Base-by-base conservation (phyloP, 805 yeast species). In the Zygoascus bituminiphila region DNA sequence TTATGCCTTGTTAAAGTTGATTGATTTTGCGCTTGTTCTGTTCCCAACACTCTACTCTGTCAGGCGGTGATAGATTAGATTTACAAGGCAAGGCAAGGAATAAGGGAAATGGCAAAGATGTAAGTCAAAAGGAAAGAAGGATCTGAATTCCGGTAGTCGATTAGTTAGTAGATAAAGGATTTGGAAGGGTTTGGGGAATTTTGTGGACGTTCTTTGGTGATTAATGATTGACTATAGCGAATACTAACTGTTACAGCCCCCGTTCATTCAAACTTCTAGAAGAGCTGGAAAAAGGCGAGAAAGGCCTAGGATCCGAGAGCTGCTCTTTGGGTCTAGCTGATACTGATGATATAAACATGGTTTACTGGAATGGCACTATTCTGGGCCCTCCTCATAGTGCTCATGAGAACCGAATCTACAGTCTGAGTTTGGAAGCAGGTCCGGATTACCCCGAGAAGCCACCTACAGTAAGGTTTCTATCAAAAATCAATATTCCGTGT, bases 221-320 rank as follows among this genome's bases (percentile, higher is more conserved):
- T n/a, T n/a, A n/a, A n/a, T n/a, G n/a, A n/a, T n/a, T n/a, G n/a
- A n/a, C n/a, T n/a, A n/a, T n/a, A n/a, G n/a, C 4, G 33, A 29
- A 12, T 12, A 15, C 39, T 36, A 36, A 36, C 39, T 5, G 39
- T 10, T 23, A 38, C 3, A 64, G 69, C 38, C 99, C 99, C 57
- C 81, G 99, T 68, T 89, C 87, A 65, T 93, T 93, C 69, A 85
- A 95, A 63, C 78, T 93, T 29, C 75, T 93, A 53, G 99, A 93
- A 69, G 99, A 93, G 69, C 75, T 93, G 56, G 99, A 94, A 66
- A 91, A 91, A 61, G 98, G 98, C 44, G 99, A 93, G 64, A 93
- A 93, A 66, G 99, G 98, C 19, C 73, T 86, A 43, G 97, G 98
- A 19, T 93, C 97, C 22, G 98, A 93, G 66, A 85, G 95, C 14